Conservation (phyloP, 805 yeast species). For the Pichia heedii region DNA sequence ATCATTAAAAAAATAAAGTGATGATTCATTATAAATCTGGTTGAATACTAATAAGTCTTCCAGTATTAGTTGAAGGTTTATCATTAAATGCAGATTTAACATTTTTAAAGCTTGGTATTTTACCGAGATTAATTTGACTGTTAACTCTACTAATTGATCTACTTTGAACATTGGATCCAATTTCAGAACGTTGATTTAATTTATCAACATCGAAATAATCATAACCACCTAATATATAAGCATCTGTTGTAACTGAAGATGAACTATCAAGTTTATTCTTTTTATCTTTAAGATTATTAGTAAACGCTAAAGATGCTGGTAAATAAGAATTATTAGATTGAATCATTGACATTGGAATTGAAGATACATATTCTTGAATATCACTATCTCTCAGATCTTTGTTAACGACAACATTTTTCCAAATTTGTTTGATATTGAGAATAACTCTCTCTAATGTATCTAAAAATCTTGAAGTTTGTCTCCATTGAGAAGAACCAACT, state of each 20-base stretch:
- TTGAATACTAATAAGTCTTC: slow-evolving; percentile 18
- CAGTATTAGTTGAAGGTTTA: slow-evolving; percentile 12
- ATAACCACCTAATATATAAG: slow-evolving; percentile 45
- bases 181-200: slow-evolving; percentile 36
- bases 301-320: slow-evolving; percentile 4
- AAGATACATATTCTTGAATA: slow-evolving; percentile 21
- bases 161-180: slow-evolving; percentile 21
- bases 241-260: slow-evolving; percentile 9
- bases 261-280: background rate
- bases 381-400: slow-evolving; percentile 15
- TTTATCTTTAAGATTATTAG: too few relatives aligned
- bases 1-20: too few relatives aligned
- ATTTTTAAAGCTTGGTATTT: slow-evolving; percentile 8
- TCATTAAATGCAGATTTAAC: slow-evolving; percentile 1
- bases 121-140: slow-evolving; percentile 10
- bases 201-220: slow-evolving; percentile 54
- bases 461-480: slow-evolving; percentile 49
- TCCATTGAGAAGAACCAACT: slow-evolving; percentile 51
- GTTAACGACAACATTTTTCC: slow-evolving; percentile 20
- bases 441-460: slow-evolving; percentile 44
- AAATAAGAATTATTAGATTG: slow-evolving; percentile 21
- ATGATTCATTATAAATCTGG: slow-evolving; percentile 13
- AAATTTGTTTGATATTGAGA: slow-evolving; percentile 33
- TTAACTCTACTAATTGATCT: slow-evolving; percentile 21
- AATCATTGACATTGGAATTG: slow-evolving; percentile 27